Evolutionary conservation across 2,329 filamentous ascomycete species (phyloP).

Genomic region (Diaporthe caulivora): DNA sequence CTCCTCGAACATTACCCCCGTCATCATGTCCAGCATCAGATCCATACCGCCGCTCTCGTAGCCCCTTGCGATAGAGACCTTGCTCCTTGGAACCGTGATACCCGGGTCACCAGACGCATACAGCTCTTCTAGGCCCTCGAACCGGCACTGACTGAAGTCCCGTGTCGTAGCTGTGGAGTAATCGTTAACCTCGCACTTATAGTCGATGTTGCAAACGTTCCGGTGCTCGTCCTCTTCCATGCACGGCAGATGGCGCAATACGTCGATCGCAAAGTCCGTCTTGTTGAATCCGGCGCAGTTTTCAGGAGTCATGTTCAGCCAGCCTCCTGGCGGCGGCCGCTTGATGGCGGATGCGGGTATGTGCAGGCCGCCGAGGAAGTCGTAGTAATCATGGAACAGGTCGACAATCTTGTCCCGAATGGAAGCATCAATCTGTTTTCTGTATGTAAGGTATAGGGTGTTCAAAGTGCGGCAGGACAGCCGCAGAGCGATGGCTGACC

Average conservation of each 20-base stretch:
- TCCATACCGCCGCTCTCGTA: not conserved
- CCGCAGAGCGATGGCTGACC: not conserved
- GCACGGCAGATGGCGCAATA: too few relatives aligned
- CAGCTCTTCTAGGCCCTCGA: too few relatives aligned
- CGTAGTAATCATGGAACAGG: not conserved
- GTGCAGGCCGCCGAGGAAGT: not conserved
- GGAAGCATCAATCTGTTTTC: not conserved
- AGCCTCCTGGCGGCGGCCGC: too few relatives aligned
- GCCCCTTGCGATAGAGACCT: not conserved
- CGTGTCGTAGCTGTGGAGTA: too few relatives aligned
- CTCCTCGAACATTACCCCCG: not conserved
- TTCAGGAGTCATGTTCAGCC: too few relatives aligned
- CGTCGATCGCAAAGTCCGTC: too few relatives aligned
- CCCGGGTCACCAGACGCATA: not conserved
- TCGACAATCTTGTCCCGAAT: not conserved
- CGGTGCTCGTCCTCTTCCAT: too few relatives aligned
- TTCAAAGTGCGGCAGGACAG: not conserved
- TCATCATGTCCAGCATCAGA: not conserved
- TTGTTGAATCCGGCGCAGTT: too few relatives aligned
- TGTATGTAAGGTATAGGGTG: not conserved
- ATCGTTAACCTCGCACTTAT: too few relatives aligned
- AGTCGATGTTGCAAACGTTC: too few relatives aligned
- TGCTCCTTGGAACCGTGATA: not conserved
- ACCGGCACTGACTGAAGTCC: too few relatives aligned
- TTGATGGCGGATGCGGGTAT: not conserved